Conservation (phyloP, 2,329 filamentous ascomycete genomes). For the Diaporthe citri region DNA sequence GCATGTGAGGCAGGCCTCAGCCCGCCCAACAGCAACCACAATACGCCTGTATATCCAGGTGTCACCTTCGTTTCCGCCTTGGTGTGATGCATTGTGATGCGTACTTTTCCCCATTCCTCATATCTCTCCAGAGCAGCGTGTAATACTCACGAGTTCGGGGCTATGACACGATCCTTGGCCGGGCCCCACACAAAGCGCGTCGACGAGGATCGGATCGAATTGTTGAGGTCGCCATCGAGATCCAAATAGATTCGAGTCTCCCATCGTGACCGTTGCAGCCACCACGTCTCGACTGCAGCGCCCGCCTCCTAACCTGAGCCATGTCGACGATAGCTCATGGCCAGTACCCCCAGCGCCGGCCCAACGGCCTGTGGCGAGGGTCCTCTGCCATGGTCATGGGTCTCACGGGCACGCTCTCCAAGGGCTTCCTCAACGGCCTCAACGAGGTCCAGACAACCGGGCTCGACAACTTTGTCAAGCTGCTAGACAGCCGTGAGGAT, state of each 20-base stretch:
- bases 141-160: not conserved
- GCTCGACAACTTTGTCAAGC: conserved; percentile 78
- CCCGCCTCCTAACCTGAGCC: not conserved
- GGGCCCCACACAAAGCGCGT: conserved; percentile 27
- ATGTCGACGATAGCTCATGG: conserved; percentile 40
- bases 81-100: not conserved
- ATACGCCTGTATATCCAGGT: conserved; percentile 4
- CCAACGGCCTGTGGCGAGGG: conserved; percentile 77
- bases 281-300: not conserved
- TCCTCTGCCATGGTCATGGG: conserved; percentile 83
- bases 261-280: not conserved
- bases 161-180: conserved; percentile 28
- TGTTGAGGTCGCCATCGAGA: conserved; percentile 12
- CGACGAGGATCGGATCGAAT: conserved; percentile 29
- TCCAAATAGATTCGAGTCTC: not conserved
- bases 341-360: conserved; percentile 52
- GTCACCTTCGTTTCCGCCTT: conserved; percentile 11
- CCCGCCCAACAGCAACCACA: not conserved
- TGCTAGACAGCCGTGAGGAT: conserved; percentile 81
- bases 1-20: conserved; percentile 11
- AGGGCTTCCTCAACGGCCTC: conserved; percentile 80
- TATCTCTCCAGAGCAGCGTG: not conserved
- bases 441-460: conserved; percentile 84
- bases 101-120: not conserved
- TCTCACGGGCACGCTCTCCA: conserved; percentile 76